phyloP scores from a whole-genome alignment of 2,329 filamentous ascomycete genomes.

The Alternaria novae-zelandiae region DNA sequence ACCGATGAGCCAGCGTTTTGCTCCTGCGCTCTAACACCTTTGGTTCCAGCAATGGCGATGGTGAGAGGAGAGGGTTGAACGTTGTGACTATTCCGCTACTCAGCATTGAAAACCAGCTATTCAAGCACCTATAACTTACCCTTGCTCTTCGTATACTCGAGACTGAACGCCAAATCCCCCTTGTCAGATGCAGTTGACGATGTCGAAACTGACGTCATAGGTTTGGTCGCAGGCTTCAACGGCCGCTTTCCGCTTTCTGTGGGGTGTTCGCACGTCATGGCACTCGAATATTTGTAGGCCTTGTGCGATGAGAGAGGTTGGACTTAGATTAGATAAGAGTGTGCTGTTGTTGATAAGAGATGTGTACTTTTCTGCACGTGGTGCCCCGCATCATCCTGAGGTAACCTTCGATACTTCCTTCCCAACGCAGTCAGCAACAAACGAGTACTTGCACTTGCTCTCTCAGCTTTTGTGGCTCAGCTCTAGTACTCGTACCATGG shows the following conservation, averaged over 20 bases:
- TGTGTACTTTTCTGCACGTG: not conserved
- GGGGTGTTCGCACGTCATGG: not conserved
- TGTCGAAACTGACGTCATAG: slow-evolving; percentile 18
- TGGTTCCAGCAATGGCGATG: slow-evolving; percentile 24
- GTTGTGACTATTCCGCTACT: slow-evolving; percentile 6
- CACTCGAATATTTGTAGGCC: not conserved
- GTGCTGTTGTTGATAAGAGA: not conserved
- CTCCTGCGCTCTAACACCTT: slow-evolving; percentile 20
- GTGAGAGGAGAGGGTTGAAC: slow-evolving; percentile 27
- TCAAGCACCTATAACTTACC: not conserved
- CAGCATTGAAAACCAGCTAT: not conserved
- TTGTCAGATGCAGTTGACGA: not conserved
- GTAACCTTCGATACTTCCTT: not conserved
- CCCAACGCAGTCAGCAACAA: not conserved
- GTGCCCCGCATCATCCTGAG: slow-evolving; percentile 11
- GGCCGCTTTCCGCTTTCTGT: slow-evolving; percentile 4
- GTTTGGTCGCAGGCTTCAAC: slow-evolving; percentile 6
- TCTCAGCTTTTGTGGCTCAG: not conserved
- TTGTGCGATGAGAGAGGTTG: not conserved
- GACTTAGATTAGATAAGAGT: not conserved
- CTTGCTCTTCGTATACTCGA: slow-evolving; percentile 9
- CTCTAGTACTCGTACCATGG: no score
- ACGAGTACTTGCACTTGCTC: not conserved
- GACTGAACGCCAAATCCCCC: slow-evolving; percentile 12
- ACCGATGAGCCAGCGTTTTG: not conserved